Percentiles rank a stretch among this genome's conserved stretches.
These are phyloP conservation scores for Glebionis coronaria DNA, from an alignment of 129 eudicot species.

Conservation along the genomic window DNA sequence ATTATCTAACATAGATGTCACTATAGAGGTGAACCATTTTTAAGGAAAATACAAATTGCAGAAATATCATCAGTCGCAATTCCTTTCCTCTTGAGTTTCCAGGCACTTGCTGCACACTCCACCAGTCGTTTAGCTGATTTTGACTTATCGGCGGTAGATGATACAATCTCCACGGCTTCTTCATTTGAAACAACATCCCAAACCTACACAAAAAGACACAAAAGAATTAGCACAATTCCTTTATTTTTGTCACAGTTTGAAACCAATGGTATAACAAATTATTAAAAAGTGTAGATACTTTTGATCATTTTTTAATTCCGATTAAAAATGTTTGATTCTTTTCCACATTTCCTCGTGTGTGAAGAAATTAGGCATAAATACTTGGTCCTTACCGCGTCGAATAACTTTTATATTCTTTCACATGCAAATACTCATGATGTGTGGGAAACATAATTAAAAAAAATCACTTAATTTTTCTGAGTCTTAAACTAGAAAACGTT, in stretches of 20 bases:
- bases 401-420: too few relatives aligned
- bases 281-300: too few relatives aligned
- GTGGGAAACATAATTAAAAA: too few relatives aligned
- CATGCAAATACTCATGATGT: too few relatives aligned
- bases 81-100: conserved; percentile 76
- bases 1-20: too few relatives aligned
- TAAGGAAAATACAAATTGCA: conserved; percentile 75
- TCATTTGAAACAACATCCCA: conserved; percentile 87
- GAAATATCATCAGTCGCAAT: conserved; percentile 82
- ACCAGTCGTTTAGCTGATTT: conserved; percentile 76
- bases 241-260: neutral
- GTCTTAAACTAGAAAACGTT: too few relatives aligned
- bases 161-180: conserved; percentile 77
- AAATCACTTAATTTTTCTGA: too few relatives aligned
- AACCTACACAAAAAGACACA: conserved; percentile 41
- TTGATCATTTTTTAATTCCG: too few relatives aligned
- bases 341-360: too few relatives aligned
- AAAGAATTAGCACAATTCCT: neutral
- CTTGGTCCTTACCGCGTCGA: too few relatives aligned
- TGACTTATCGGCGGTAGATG: conserved; percentile 51
- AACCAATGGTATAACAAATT: neutral
- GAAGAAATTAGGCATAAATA: too few relatives aligned
- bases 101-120: conserved; percentile 58
- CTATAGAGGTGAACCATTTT: conserved; percentile 20
- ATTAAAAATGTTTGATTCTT: too few relatives aligned